Base-by-base conservation (phyloP, 225 moss, liverwort and hornwort genomes). In the Sphagnum contortum region DNA sequence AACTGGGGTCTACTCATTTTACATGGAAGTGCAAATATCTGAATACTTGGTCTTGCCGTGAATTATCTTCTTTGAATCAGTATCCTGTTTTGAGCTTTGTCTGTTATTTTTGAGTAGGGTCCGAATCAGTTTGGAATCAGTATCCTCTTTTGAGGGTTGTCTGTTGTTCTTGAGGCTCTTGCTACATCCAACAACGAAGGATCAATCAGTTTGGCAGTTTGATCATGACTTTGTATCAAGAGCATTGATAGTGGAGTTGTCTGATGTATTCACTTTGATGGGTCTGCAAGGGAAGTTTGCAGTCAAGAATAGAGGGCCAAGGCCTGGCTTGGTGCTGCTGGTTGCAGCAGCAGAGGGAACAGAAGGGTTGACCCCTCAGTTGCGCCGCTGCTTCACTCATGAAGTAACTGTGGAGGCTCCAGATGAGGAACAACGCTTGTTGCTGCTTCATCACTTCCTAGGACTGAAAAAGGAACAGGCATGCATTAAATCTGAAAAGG, bases 301-400 rank as follows among this genome's bases (percentile, higher is more conserved):
- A 79, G 80, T 75, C 64, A 72, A 60, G 52, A 77, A 69, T 64
- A 79, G 73, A 75, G 79, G 79, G 47, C 75, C 77, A 46, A 73
- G 71, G 64, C 82, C 87, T 45, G 87, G 85, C 64, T 73, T 92
- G 55, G 93, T 98, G 48, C 58, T 98, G 49, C 77, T 91, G 51
- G 75, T 93, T 6, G 93, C 88, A 59, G 83, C 89, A 65, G 82
- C 75, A 47, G 91, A 93, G 67, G 82, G 76, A 70, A 80, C 77
- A 76, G 96, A 93, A 75, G 88, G 74, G 57, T 77, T 98, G 54
- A 75, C 83, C 53, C 88, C 89, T 76, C 72, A 85, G 62, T 86
- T 98, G 50, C 98, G 87, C 47, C 89, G 93, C 50, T 91, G 87
- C 70, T 98, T 98, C 76, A 93, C 93, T 61, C 98, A 93, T 62